Conservation (phyloP, 2,329 filamentous ascomycete species). For the Ascochyta pisi region DNA sequence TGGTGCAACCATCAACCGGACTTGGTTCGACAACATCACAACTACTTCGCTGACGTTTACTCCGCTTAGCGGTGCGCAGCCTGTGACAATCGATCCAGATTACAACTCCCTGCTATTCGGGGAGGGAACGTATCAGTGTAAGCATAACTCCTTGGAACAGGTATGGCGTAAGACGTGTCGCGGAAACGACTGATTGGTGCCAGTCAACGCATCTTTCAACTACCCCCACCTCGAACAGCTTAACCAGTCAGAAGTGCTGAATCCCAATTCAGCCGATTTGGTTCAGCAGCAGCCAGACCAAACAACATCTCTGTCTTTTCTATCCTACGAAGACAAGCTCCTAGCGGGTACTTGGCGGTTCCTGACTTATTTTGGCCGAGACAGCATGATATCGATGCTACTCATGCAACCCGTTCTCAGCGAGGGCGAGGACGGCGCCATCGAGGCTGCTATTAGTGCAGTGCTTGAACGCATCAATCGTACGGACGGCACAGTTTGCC, state of each 20-base stretch:
- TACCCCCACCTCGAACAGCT: conserved; percentile 68
- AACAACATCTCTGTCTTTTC: conserved; percentile 64
- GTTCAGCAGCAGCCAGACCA: conserved; percentile 56
- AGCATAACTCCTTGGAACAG: neutral
- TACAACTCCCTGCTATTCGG: conserved; percentile 52
- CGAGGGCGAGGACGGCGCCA: conserved; percentile 60
- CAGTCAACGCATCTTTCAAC: conserved; percentile 64
- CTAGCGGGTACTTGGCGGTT: conserved; percentile 71
- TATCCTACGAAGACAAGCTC: conserved; percentile 69
- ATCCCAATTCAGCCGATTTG: conserved; percentile 54
- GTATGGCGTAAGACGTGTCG: no score
- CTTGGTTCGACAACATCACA: conserved; percentile 69
- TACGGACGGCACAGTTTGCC: conserved; percentile 66
- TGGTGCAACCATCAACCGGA: conserved; percentile 58
- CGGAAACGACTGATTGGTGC: neutral
- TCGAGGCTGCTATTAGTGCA: conserved; percentile 67
- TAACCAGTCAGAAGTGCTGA: conserved; percentile 58
- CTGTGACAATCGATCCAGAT: conserved; percentile 46
- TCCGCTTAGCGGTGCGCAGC: conserved; percentile 30
- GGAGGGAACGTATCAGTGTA: conserved; percentile 61
- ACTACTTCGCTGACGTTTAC: conserved; percentile 60
- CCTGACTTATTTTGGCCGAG: conserved; percentile 71
- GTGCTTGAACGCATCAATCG: conserved; percentile 67
- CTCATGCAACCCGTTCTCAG: conserved; percentile 66
- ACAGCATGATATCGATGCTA: conserved; percentile 68